A percentile compares a stretch with the other conserved stretches of the same genome.
Evolutionary conservation across 1,284 basidiomycete genomes (phyloP).

Genomic region (Rhodotorula sp.): DNA sequence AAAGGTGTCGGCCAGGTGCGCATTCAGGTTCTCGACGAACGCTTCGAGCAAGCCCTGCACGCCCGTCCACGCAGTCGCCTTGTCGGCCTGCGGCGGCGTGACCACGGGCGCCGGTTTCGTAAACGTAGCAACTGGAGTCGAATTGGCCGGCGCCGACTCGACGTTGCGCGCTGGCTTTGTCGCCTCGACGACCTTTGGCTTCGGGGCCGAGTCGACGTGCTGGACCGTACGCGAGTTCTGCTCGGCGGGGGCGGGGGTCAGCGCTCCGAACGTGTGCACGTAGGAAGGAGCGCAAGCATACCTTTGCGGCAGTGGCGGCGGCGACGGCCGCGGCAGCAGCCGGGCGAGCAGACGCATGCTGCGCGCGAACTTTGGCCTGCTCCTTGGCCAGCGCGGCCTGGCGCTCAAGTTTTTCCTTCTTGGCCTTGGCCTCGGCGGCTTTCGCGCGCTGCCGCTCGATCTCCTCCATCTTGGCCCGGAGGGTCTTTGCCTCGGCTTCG

Average conservation of each 20-base stretch:
- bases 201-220: too few relatives aligned
- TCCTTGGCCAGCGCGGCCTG: neutral
- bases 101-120: neutral
- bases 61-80: constrained; percentile 37
- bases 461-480: neutral
- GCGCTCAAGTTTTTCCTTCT: neutral
- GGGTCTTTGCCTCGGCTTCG: neutral
- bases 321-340: neutral
- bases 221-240: too few relatives aligned
- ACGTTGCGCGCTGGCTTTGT: neutral
- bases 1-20: constrained; percentile 56
- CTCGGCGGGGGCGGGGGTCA: too few relatives aligned
- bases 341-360: neutral
- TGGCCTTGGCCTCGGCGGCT: neutral
- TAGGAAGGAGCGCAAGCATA: too few relatives aligned
- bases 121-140: too few relatives aligned
- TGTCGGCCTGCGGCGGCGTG: constrained; percentile 41
- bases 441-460: neutral
- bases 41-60: constrained; percentile 57
- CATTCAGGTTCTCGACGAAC: constrained; percentile 63
- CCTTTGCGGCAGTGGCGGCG: neutral
- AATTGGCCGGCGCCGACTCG: neutral
- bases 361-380: neutral
- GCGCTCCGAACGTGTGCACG: too few relatives aligned
- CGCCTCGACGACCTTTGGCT: neutral